Evolutionary conservation across 805 yeast genomes (phyloP), one percentile per base, ranked within the genome.

Genomic region (Wickerhamomyces canadensis): DNA sequence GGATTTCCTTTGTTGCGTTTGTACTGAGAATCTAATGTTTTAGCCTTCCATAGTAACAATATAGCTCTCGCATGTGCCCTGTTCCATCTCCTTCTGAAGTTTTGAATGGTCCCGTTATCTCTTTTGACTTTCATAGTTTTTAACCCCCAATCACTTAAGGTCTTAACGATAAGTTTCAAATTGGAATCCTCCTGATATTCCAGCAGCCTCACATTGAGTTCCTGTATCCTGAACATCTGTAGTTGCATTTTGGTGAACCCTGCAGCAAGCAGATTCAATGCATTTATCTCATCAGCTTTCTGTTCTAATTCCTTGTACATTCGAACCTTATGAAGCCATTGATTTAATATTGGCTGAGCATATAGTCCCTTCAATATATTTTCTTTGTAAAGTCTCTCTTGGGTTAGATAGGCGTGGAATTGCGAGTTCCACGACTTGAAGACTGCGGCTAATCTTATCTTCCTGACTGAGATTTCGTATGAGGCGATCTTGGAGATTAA

Each of bases 31-130:
- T 29, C 35, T 38, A 35, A 16, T 34, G 48, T 29, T 31, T 44
- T 55, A 4, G 48, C 53, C 31, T 49, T 58, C 71, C 71, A 66
- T 15, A 66, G 37, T 6, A 48, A 27, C 16, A 66, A 30, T 5
- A 65, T 36, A 0, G 66, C 69, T 35, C 70, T 45, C 19, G 62
- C 39, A 19, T 50, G 58, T 1, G 70, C 70, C 32, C 70, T 53
- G 37, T 58, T 51, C 70, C 70, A 66, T 35, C 71, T 49, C n/a
- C 42, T 47, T 29, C 57, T 47, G 41, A 65, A 64, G 12, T 46
- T 45, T 5, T 45, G 51, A 3, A 62, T 54, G 1, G 56, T 51
- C 37, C 61, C 66, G 19, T 58, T 51, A 38, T 64, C 64, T 37
- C 65, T 55, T 25, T 52, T 50, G 3, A 49, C 41, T 40, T 62